Percentiles rank a stretch among this genome's conserved stretches.
These are phyloP conservation scores for Cordyceps fumosorosea DNA, from an alignment of 2,329 filamentous ascomycete genomes.

Conservation along the genomic window DNA sequence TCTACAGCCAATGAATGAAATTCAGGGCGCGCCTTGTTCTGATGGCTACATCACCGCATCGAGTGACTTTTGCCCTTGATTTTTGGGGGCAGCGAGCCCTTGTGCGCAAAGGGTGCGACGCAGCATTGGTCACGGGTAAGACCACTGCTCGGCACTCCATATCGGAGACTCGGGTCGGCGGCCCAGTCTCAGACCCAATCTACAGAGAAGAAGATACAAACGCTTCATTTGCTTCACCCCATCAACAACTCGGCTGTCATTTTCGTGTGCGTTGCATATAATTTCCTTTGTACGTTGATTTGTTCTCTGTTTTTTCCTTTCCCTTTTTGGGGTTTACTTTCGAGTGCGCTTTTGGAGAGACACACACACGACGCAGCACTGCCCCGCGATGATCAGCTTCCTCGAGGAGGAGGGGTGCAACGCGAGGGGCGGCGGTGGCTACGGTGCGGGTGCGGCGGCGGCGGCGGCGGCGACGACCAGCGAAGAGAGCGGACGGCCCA, in stretches of 20 bases:
- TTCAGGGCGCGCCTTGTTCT: background rate
- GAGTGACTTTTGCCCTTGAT: background rate
- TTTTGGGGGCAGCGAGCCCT: background rate
- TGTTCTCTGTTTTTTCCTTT: background rate
- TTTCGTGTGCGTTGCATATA: background rate
- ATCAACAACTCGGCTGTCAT: background rate
- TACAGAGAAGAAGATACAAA: background rate
- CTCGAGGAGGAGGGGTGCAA: background rate
- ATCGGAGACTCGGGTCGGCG: slow-evolving; percentile 10
- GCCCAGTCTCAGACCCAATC: background rate
- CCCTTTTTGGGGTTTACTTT: background rate
- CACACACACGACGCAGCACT: background rate
- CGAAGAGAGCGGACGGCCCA: slow-evolving; percentile 22
- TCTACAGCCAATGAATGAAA: slow-evolving; percentile 1
- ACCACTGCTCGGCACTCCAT: slow-evolving; percentile 6
- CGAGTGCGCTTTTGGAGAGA: background rate
- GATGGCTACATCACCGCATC: background rate
- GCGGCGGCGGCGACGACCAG: background rate
- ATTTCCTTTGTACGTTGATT: background rate
- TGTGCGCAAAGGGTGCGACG: background rate
- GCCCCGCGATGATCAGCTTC: slow-evolving; percentile 3
- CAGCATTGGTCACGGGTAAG: slow-evolving; percentile 3
- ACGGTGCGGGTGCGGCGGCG: background rate
- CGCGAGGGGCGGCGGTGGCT: background rate
- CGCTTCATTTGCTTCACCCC: background rate